Evolutionary conservation across 345 rosid genomes (phyloP).

Genomic region (Heritiera fomes): DNA sequence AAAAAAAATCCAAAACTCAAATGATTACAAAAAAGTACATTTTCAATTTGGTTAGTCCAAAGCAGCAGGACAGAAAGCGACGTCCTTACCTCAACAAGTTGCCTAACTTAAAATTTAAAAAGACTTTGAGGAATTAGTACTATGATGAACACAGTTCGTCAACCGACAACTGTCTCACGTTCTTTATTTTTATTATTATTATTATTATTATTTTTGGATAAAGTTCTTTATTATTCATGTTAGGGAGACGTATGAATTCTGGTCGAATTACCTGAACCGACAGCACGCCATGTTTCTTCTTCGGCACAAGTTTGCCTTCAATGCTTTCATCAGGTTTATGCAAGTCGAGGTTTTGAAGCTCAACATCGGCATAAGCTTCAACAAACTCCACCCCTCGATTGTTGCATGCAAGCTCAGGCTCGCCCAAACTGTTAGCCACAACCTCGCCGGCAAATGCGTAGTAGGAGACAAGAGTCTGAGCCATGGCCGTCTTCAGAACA

Average conservation of each 20-base stretch:
- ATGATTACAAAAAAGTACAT: neutral
- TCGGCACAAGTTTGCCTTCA: slow-evolving; percentile 64
- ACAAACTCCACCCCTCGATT: slow-evolving; percentile 78
- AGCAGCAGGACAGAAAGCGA: neutral
- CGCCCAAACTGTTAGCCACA: slow-evolving; percentile 53
- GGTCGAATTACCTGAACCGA: slow-evolving; percentile 62
- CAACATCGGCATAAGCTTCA: slow-evolving; percentile 60
- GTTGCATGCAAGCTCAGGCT: slow-evolving; percentile 83
- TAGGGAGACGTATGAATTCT: neutral
- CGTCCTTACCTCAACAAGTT: neutral
- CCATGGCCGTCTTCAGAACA: slow-evolving; percentile 58
- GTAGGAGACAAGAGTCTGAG: slow-evolving; percentile 68
- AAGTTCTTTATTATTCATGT: neutral
- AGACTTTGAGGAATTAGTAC: too few species aligned
- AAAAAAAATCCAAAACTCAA: too few species aligned
- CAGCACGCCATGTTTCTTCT: slow-evolving; percentile 57
- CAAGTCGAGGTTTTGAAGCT: slow-evolving; percentile 52
- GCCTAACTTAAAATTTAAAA: neutral
- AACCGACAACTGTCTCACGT: too few species aligned
- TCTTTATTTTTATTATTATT: too few species aligned
- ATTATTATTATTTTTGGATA: too few species aligned
- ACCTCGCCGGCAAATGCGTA: slow-evolving; percentile 78
- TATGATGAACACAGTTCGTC: neutral
- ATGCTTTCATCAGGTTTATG: slow-evolving; percentile 64
- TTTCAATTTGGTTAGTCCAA: neutral